Base-by-base conservation (phyloP, 805 yeast genomes). In the Saturnispora sekii region DNA sequence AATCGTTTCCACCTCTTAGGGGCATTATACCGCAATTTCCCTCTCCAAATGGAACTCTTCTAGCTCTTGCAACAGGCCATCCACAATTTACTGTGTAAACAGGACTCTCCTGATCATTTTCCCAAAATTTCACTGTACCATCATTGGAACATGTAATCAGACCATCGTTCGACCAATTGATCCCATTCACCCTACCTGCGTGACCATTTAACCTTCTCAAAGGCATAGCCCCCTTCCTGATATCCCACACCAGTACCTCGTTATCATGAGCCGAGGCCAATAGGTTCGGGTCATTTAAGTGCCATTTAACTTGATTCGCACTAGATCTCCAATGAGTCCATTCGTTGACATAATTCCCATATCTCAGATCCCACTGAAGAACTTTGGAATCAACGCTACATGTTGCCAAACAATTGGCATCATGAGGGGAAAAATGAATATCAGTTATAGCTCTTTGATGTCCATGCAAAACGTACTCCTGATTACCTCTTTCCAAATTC, bases 301-400 rank as follows among this genome's bases (percentile, higher is more conserved):
- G 86, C 97, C 97, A 93, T 59, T 90, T 88, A 12, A 88, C 96
- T 61, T 90, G 97, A 0, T 95, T 77, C 3, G 97, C 95, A 2
- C 94, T 90, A 0, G 96, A 94, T 46, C 84, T 67, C 94, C 96
- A 93, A 58, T 90, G 96, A n/a, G 96, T 86, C 65, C 86, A 88
- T 39, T 79, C 72, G 47, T 73, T 72, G 3, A 77, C 80, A 0
- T 97, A 95, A 48, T 76, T 68, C 0, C 96, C 90, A 12, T 80
- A 70, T 47, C 97, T 70, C 69, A 89, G 70, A 63, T 93, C 98
- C 98, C 98, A 93, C 2, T 84, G 77, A 45, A 79, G 77, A 15
- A 88, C 83, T 54, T 78, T 83, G 0, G 96, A 81, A 58, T 93
- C 98, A 11, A 93, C 85, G 0, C 95, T 83, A 58, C 97, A 87